These are phyloP conservation scores for Neonectria faginata DNA, from an alignment of 2,329 filamentous ascomycete genomes.

Conservation along the genomic window DNA sequence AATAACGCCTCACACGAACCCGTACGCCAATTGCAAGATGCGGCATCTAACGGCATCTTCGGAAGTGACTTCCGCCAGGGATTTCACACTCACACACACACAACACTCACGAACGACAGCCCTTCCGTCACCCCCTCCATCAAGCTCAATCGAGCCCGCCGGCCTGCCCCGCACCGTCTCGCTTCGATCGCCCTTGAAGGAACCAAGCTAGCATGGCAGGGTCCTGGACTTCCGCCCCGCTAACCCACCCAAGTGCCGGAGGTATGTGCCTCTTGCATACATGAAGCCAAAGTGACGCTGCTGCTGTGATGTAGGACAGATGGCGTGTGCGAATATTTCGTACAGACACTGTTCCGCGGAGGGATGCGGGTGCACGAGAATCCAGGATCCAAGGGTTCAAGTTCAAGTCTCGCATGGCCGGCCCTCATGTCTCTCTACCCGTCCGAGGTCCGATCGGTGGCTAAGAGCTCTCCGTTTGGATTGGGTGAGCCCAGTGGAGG, in stretches of 20 bases:
- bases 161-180: slow-evolving; percentile 8
- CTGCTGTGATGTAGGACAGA: too few species aligned
- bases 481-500: too few species aligned
- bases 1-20: too few species aligned
- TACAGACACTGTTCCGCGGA: too few species aligned
- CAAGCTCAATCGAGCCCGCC: too few species aligned
- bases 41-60: neutral
- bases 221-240: neutral
- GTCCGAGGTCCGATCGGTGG: too few species aligned
- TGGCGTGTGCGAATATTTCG: too few species aligned
- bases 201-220: slow-evolving; percentile 11
- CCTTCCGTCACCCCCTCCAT: neutral
- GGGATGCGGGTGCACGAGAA: too few species aligned
- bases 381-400: neutral
- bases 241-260: neutral
- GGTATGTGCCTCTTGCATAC: neutral
- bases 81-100: neutral
- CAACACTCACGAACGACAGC: neutral
- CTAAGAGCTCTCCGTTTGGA: too few species aligned
- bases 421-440: too few species aligned
- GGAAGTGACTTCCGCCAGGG: neutral
- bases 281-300: too few species aligned
- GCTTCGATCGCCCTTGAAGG: slow-evolving; percentile 9
- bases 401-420: neutral
- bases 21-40: too few species aligned